Conservation (phyloP, 2,329 filamentous ascomycete species). For the Pestalotiopsis sp. region DNA sequence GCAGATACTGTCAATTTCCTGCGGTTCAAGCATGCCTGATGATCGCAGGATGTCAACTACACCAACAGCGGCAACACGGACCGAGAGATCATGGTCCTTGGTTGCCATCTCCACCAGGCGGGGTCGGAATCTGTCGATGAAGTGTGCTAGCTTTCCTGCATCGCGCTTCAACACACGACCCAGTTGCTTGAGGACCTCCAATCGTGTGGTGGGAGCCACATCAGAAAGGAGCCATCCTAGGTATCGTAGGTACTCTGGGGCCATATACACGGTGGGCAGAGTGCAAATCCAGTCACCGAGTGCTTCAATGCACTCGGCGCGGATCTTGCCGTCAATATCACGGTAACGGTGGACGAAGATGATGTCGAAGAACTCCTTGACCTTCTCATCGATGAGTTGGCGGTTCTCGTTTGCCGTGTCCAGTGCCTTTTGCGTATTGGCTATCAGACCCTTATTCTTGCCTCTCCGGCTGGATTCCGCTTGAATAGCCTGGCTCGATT, state of each 20-base stretch:
- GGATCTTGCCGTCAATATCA: conserved; percentile 87
- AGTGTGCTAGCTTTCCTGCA: conserved; percentile 83
- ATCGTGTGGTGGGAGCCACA: conserved; percentile 69
- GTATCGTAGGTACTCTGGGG: conserved; percentile 88
- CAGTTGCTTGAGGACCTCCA: conserved; percentile 87
- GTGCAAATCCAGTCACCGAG: conserved; percentile 87
- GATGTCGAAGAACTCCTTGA: conserved; percentile 87
- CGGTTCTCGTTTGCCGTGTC: conserved; percentile 71
- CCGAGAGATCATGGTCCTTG: conserved; percentile 77
- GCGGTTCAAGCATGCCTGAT: conserved; percentile 84
- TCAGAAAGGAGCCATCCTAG: conserved; percentile 96
- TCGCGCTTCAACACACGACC: conserved; percentile 78
- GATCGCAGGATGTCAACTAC: conserved; percentile 82
- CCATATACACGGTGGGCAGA: conserved; percentile 86
- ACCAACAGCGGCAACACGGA: conserved; percentile 79
- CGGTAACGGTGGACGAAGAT: conserved; percentile 96
- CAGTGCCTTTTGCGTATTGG: conserved; percentile 72
- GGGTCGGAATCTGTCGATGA: conserved; percentile 87
- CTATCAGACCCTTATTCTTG: conserved; percentile 78
- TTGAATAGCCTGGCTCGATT: conserved; percentile 77
- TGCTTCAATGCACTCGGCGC: conserved; percentile 84
- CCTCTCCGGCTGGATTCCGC: conserved; percentile 71
- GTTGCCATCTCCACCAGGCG: conserved; percentile 93
- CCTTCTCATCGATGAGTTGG: conserved; percentile 68
- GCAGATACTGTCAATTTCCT: conserved; percentile 87